Base-by-base conservation (phyloP, 1,284 basidiomycete genomes). In the Takashimella tepidaria region DNA sequence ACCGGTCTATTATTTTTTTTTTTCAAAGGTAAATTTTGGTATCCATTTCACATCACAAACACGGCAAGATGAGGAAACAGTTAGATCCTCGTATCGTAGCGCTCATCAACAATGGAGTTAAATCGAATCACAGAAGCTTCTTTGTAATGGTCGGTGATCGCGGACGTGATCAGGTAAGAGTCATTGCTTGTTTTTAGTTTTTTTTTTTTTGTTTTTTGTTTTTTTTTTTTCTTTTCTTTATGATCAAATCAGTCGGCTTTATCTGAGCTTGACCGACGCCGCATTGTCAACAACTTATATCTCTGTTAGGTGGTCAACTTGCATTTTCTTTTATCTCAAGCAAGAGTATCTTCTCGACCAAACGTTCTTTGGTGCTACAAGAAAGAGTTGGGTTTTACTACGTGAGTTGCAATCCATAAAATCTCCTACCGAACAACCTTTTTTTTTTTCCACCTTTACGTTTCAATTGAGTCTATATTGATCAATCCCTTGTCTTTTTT, bases 291-390 rank as follows among this genome's bases (percentile, higher is more conserved):
- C n/a, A n/a, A 49, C 46, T 3, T 23, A 42, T 47, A 20, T n/a
- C n/a, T n/a, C n/a, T n/a, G n/a, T n/a, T 69, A 91, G 86, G 84
- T 99, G 55, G 93, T 98, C 55, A 98, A 98, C 73, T 79, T 98
- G 46, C 95, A 98, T 76, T 98, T 91, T 74, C 76, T 98, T 47
- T 81, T 97, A 16, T 92, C 90, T 0, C 92, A 96, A 81, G 87
- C 92, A 13, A 81, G 90, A 41, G 84, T 92, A 0, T 89, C 89
- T 25, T 88, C 90, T 3, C 80, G 92, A 20, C 92, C 92, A 1
- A 91, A 87, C 16, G 92, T 97, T 0, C 76, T 96, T 58, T 97
- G 92, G 92, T 95, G 91, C 67, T 97, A 97, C 80, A 96, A 95
- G 79, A 96, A 96, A 74, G 92, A 96, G 41, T 80, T 97, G 0